These are phyloP conservation scores for Talaromyces stipitatus DNA, from an alignment of 495 filamentous ascomycete genomes.

Conservation along the genomic window DNA sequence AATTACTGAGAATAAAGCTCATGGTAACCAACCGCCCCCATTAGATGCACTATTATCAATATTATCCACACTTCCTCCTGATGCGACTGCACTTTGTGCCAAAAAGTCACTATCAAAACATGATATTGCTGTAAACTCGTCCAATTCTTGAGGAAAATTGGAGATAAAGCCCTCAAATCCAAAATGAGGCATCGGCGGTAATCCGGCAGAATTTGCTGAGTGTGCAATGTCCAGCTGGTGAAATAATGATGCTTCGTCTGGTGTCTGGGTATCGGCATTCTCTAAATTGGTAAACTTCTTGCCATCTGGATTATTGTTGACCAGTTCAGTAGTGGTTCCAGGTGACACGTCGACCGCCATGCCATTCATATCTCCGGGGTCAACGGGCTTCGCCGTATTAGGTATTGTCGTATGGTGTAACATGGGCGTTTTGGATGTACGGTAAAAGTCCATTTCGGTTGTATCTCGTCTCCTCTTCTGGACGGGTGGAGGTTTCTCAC, in stretches of 20 bases:
- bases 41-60: background rate
- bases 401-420: background rate
- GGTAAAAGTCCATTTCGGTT: background rate
- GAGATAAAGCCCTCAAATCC: constrained; percentile 40
- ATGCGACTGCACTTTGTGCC: background rate
- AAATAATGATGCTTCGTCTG: background rate
- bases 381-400: background rate
- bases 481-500: background rate
- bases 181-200: constrained; percentile 31
- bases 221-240: constrained; percentile 9
- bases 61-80: constrained; percentile 1
- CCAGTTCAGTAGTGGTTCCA: background rate
- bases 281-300: background rate
- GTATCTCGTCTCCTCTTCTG: constrained; percentile 10
- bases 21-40: background rate
- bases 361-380: background rate
- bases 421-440: background rate
- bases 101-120: constrained; percentile 34
- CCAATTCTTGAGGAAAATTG: constrained; percentile 39
- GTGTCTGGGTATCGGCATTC: constrained; percentile 4
- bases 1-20: background rate
- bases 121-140: constrained; percentile 40
- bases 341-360: background rate
- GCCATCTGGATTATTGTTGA: background rate
- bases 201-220: constrained; percentile 20